phyloP scores from a whole-genome alignment of 139 green algal genomes.

The Chlamydomonas sp. region DNA sequence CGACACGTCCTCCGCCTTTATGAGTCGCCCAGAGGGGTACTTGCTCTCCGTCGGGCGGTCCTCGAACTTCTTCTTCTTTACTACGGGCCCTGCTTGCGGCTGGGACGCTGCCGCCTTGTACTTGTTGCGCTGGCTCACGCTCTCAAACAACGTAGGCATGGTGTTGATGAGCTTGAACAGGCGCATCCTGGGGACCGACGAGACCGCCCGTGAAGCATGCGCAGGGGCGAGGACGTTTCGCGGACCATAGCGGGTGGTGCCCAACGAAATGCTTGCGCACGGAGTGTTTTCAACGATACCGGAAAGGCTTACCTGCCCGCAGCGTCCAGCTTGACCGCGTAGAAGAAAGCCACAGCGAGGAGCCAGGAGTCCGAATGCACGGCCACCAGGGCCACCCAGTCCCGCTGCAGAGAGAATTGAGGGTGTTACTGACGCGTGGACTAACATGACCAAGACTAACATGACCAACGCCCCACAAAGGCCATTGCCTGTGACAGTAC shows the following conservation, averaged over 20 bases:
- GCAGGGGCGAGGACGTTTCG: no score
- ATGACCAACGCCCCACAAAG: background rate
- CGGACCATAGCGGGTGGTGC: no score
- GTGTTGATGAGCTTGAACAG: constrained; percentile 73
- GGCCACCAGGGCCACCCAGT: constrained; percentile 97
- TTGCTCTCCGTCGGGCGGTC: constrained; percentile 37
- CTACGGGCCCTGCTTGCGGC: constrained; percentile 14
- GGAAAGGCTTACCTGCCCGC: constrained; percentile 64
- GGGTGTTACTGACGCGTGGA: background rate
- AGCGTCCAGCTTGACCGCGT: constrained; percentile 90
- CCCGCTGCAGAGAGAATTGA: constrained; percentile 55
- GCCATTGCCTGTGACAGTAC: background rate
- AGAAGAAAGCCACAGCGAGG: constrained; percentile 95
- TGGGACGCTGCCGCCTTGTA: background rate
- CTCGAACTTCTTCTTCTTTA: constrained; percentile 40
- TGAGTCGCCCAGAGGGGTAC: constrained; percentile 25
- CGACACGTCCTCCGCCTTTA: constrained; percentile 60
- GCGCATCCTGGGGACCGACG: constrained; percentile 43
- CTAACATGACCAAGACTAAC: constrained; percentile 43
- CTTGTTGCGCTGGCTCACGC: constrained; percentile 55
- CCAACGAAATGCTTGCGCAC: no score
- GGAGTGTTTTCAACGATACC: no score
- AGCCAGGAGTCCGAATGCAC: constrained; percentile 98
- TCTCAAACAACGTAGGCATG: constrained; percentile 69
- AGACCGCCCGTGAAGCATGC: background rate